A percentile compares a stretch with the other conserved stretches of the same genome.
Conservation (phyloP, 805 yeast genomes). For the Starmerella apis region DNA sequence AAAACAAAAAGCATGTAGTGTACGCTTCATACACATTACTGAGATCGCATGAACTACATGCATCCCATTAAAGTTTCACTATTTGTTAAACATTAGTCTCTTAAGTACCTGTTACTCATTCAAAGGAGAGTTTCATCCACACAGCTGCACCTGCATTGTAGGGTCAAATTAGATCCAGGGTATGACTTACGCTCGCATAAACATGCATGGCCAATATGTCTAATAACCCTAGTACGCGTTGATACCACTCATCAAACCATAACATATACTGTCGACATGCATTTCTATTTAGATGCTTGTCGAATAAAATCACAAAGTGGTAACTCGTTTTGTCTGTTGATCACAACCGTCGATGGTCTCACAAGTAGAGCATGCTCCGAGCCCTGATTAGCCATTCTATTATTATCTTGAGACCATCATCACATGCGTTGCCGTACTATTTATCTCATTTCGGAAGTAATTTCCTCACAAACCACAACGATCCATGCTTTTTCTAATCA, state of each 20-base stretch:
- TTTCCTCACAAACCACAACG: too few relatives aligned
- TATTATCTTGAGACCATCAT: background rate
- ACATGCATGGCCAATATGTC: background rate
- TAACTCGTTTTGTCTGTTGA: background rate
- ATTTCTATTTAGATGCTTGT: too few relatives aligned
- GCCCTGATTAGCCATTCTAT: background rate
- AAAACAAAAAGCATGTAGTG: too few relatives aligned
- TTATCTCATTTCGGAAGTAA: too few relatives aligned
- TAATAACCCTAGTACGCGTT: background rate
- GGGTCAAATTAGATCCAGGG: background rate
- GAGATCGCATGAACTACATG: too few relatives aligned
- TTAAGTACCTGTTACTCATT: too few relatives aligned
- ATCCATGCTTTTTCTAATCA: too few relatives aligned
- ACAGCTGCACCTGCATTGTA: background rate
- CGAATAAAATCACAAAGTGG: too few relatives aligned
- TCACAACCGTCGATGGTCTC: background rate
- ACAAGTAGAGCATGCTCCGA: background rate
- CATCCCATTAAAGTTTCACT: too few relatives aligned
- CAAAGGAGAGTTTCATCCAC: background rate
- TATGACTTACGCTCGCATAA: too few relatives aligned
- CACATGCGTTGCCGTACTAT: background rate
- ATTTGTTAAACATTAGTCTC: too few relatives aligned
- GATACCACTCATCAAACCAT: background rate
- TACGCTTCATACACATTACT: too few relatives aligned
- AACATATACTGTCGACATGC: background rate